These are phyloP conservation scores for Neonothopanus nambi DNA, from an alignment of 1,284 basidiomycete genomes.

Conservation along the genomic window DNA sequence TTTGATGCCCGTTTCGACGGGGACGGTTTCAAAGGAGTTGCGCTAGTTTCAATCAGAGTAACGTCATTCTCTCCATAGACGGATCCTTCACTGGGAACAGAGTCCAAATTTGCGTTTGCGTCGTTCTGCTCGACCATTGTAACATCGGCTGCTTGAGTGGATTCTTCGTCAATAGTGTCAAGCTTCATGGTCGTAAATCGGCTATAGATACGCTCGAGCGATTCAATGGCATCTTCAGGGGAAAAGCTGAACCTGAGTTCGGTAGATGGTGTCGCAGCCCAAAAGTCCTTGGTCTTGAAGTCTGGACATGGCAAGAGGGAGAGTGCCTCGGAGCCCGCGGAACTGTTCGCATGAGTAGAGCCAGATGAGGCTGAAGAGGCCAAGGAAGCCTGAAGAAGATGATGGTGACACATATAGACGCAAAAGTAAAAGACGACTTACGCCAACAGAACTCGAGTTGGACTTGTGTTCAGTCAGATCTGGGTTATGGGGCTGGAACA, in stretches of 20 bases:
- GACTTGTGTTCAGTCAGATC: background rate
- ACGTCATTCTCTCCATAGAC: background rate
- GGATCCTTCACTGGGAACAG: background rate
- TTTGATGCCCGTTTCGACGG: constrained; percentile 4
- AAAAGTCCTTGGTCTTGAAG: constrained; percentile 4
- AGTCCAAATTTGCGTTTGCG: constrained; percentile 1
- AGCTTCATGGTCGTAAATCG: constrained; percentile 6
- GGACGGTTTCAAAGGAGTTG: background rate
- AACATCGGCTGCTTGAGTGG: background rate
- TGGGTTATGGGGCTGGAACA: background rate
- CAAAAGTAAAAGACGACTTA: background rate
- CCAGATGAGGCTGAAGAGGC: background rate
- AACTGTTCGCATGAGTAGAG: background rate
- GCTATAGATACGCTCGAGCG: constrained; percentile 1
- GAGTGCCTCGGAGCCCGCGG: too few relatives aligned
- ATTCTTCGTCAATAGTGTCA: constrained; percentile 2
- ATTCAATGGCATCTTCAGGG: constrained; percentile 7
- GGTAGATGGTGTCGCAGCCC: background rate
- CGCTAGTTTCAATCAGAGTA: background rate
- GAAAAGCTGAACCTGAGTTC: background rate
- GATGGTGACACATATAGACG: too few relatives aligned
- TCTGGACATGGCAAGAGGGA: background rate
- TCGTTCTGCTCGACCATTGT: background rate
- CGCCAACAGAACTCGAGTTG: background rate
- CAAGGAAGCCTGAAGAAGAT: background rate